These are phyloP conservation scores for Beauveria sp. DNA, from an alignment of 2,329 filamentous ascomycete genomes.

Conservation along the genomic window DNA sequence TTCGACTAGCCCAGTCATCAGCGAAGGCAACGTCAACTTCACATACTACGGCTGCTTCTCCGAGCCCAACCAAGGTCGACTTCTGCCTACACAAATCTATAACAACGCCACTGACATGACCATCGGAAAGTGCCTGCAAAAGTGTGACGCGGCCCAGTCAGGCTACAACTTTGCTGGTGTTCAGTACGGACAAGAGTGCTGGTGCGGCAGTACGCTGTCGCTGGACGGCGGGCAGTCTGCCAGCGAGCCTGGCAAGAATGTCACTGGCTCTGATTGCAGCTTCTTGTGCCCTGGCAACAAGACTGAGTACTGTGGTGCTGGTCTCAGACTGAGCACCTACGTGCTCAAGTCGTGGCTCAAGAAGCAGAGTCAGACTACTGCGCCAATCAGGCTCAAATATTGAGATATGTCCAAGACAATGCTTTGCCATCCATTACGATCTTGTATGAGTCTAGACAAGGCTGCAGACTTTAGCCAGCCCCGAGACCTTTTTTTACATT, in stretches of 20 bases:
- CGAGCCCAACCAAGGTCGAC: slow-evolving; percentile 25
- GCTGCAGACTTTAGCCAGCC: not conserved
- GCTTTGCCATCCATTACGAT: not conserved
- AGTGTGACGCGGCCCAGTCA: slow-evolving; percentile 17
- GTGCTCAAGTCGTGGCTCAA: slow-evolving; percentile 11
- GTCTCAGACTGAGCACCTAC: slow-evolving; percentile 25
- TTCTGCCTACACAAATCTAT: slow-evolving; percentile 23
- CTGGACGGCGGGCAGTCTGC: slow-evolving; percentile 18
- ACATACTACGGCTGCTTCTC: slow-evolving; percentile 29
- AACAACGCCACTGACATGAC: slow-evolving; percentile 27
- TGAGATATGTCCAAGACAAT: not conserved
- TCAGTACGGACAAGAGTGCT: slow-evolving; percentile 31
- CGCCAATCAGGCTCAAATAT: slow-evolving; percentile 1
- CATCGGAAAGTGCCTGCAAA: slow-evolving; percentile 24
- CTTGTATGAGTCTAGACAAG: not conserved
- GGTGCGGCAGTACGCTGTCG: slow-evolving; percentile 27
- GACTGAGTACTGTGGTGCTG: slow-evolving; percentile 24
- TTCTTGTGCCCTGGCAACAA: slow-evolving; percentile 27
- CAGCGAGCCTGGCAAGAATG: slow-evolving; percentile 21
- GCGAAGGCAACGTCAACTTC: slow-evolving; percentile 28
- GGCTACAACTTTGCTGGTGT: slow-evolving; percentile 28
- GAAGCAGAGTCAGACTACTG: not conserved
- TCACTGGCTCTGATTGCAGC: slow-evolving; percentile 23
- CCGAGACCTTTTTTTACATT: not conserved
- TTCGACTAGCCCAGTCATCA: slow-evolving; percentile 21